A percentile compares a stretch with the other conserved stretches of the same genome.
Evolutionary conservation across 2,329 filamentous ascomycete genomes (phyloP).

Genomic region (Fusarium sp.): DNA sequence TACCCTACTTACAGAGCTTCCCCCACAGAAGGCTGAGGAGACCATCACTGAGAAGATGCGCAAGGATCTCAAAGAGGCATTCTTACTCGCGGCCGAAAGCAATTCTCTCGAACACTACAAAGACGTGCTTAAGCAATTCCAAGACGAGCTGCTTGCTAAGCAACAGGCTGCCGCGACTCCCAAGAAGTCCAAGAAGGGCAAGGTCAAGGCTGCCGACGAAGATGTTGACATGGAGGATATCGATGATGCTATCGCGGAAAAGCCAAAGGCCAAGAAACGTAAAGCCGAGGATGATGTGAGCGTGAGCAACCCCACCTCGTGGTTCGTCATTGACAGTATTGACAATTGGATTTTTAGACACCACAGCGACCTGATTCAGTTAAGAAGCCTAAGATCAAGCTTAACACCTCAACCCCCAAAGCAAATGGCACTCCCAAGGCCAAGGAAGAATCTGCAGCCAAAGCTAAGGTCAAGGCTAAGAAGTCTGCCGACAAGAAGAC

Average conservation of each 20-base stretch:
- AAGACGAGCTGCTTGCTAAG: slow-evolving; percentile 71
- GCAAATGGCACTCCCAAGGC: slow-evolving; percentile 58
- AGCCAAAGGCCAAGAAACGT: slow-evolving; percentile 80
- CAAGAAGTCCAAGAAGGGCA: slow-evolving; percentile 60
- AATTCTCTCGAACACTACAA: slow-evolving; percentile 88
- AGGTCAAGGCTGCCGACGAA: slow-evolving; percentile 67
- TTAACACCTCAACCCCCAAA: slow-evolving; percentile 62
- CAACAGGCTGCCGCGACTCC: slow-evolving; percentile 57
- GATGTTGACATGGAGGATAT: slow-evolving; percentile 73
- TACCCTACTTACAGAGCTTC: slow-evolving; percentile 82
- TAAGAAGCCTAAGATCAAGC: slow-evolving; percentile 77
- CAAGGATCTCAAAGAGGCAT: slow-evolving; percentile 84
- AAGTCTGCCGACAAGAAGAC: slow-evolving; percentile 70
- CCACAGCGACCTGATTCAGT: slow-evolving; percentile 71
- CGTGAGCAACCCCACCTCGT: slow-evolving; percentile 48
- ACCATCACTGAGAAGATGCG: slow-evolving; percentile 81
- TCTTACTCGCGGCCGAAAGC: slow-evolving; percentile 81
- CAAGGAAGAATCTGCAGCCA: slow-evolving; percentile 66
- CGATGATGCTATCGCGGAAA: slow-evolving; percentile 66
- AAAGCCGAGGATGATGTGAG: slow-evolving; percentile 86
- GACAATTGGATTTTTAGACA: slow-evolving; percentile 57
- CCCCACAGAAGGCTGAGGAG: slow-evolving; percentile 77
- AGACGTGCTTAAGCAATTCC: slow-evolving; percentile 77
- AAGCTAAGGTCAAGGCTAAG: slow-evolving; percentile 68
- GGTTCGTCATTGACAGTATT: slow-evolving; percentile 18